Evolutionary conservation across 805 yeast genomes (phyloP), one percentile per base, ranked within the genome.

Genomic region (Candida khao-thaluensis): DNA sequence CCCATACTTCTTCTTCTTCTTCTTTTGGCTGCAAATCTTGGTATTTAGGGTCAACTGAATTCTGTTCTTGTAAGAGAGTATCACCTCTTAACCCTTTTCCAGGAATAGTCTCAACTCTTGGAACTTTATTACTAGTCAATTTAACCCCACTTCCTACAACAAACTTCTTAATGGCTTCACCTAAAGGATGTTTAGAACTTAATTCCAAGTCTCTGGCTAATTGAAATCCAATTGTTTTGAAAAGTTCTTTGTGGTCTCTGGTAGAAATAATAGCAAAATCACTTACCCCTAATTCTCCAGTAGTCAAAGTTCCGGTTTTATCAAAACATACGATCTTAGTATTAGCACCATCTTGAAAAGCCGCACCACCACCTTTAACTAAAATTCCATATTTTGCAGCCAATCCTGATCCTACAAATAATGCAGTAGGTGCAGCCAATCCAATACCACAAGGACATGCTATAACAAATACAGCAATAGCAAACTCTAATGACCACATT

Each of bases 361-460:
- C 88, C 34, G 78, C 81, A 23, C 93, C 93, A 5, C 93, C 93
- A 12, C 91, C 91, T 47, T 82, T 74, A 1, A 85, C 88, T 26
- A 85, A 65, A 37, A 85, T 79, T 15, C 91, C 93, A 54, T 78
- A 62, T 52, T 79, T 81, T 10, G 93, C 93, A 25, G 90, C 88
- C 36, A 85, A 56, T 0, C 91, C 88, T 12, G 87, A 70, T 2
- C 93, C 93, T 9, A 85, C 88, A 64, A 81, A 83, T 28, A 85
- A 56, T 0, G 93, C 91, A 2, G 91, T 84, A 1, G 93, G 93
- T 1, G 91, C 93, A 17, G 93, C 93, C 16, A 85, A 64, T 1
- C 91, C 93, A 49, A 85, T 76, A 1, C 91, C 95, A 66, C 93
- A 85, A 1, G 95, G 95, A 54, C 95, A 85, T 0, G 91, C 91